Conservation (phyloP, 306 rosid genomes). For the Carpinus fangiana region DNA sequence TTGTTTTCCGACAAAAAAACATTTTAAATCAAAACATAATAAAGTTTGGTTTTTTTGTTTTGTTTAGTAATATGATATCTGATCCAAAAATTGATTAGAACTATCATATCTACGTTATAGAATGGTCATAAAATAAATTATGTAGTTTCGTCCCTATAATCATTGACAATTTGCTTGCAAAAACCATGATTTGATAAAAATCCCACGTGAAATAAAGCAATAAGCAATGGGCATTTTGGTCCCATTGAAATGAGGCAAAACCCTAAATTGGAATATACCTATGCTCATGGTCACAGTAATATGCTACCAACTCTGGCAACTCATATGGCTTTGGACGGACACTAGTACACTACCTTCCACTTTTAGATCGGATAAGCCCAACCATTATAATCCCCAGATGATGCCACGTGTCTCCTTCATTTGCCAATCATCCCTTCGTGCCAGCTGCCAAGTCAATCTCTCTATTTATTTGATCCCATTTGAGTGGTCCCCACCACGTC, state of each 20-base stretch:
- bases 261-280: neutral
- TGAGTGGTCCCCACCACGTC: conserved; percentile 10
- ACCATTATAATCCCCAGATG: neutral
- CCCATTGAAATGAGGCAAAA: neutral
- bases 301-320: conserved; percentile 38
- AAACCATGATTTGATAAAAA: neutral
- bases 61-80: too few species aligned
- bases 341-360: conserved; percentile 13
- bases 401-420: neutral
- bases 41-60: too few species aligned
- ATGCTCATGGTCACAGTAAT: conserved; percentile 1
- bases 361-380: conserved; percentile 6
- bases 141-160: too few species aligned
- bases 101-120: too few species aligned
- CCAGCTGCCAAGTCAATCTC: neutral
- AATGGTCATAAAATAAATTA: too few species aligned
- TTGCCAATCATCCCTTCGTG: neutral
- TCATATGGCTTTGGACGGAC: neutral
- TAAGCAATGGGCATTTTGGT: neutral
- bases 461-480: neutral
- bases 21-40: too few species aligned
- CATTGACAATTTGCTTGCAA: neutral
- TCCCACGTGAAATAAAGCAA: neutral
- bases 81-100: too few species aligned
- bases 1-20: too few species aligned